Evolutionary conservation across 768 basidiomycete genomes (phyloP).

Genomic region (Podaxis sp.): DNA sequence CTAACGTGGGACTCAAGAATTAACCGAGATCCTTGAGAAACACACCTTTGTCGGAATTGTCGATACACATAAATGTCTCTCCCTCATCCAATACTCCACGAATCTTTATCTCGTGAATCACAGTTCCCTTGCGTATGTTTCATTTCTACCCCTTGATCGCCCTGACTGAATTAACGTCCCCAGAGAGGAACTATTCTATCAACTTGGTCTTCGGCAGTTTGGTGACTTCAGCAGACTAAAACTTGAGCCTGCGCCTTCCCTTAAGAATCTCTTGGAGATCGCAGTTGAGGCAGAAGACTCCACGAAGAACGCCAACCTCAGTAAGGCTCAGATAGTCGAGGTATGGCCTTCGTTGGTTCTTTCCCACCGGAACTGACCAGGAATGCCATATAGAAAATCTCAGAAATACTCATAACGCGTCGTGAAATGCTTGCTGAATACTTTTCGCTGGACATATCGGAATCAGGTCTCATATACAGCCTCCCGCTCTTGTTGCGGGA

Average conservation of each 20-base stretch:
- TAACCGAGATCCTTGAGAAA: constrained; percentile 80
- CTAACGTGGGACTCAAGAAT: constrained; percentile 45
- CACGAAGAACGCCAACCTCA: constrained; percentile 52
- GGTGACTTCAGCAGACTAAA: constrained; percentile 75
- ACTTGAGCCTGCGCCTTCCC: constrained; percentile 78
- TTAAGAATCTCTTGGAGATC: constrained; percentile 70
- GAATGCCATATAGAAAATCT: constrained; percentile 51
- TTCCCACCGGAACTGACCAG: not conserved
- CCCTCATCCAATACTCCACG: constrained; percentile 84
- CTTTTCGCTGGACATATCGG: constrained; percentile 75
- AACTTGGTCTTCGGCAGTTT: constrained; percentile 89
- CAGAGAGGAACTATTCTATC: constrained; percentile 95
- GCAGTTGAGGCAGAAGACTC: constrained; percentile 74
- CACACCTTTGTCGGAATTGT: constrained; percentile 94
- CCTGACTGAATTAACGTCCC: constrained; percentile 4
- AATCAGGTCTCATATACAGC: constrained; percentile 65
- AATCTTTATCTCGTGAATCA: constrained; percentile 91
- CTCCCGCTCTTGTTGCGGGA: constrained; percentile 83
- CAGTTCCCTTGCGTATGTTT: constrained; percentile 73
- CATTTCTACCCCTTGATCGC: not conserved
- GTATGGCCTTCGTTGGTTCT: constrained; percentile 36
- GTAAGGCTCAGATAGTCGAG: constrained; percentile 65
- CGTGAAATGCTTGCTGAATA: constrained; percentile 92
- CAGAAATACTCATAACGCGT: constrained; percentile 53
- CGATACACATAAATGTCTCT: constrained; percentile 69